Evolutionary conservation across 768 basidiomycete species (phyloP), one percentile per base, ranked within the genome.

Genomic region (Mycena vitilis): DNA sequence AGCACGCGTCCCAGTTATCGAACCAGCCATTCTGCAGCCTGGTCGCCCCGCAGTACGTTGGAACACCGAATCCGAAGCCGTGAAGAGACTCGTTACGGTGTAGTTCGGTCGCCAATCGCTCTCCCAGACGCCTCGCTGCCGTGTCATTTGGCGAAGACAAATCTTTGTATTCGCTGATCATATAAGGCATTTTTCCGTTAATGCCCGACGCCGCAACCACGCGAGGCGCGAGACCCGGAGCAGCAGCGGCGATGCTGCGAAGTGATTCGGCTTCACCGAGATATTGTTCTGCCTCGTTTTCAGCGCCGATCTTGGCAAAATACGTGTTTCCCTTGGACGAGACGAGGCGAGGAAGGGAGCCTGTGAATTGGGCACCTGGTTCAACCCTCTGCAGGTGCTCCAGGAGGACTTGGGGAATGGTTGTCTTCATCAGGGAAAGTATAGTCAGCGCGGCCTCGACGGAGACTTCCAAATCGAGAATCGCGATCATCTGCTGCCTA

Each of bases 21-120:
- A 84, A 89, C 91, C 91, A 92, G 7, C 92, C 92, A 71, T 93
- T 93, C 48, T 84, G 81, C 64, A 91, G 82, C 54, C 87, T 84
- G 1, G 93, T 94, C 5, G 83, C 83, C 8, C 93, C 93, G 69
- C 93, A 95, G 74, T 88, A 94, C 6, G 93, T 94, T 1, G 93
- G 91, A 20, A 92, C 84, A 7, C 80, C 79, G 74, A 94, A 94
- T 4, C 93, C 93, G 75, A 88, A 93, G 0, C 88, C 88, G 4
- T 84, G 77, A 6, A 78, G 69, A 65, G 88, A 89, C 70, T 85
- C 80, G 73, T 85, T 81, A 8, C 73, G 73, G 64, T 95, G 93
- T 63, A 95, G 76, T 73, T 94, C 91, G 3, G 79, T 85, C 0
- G 92, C 92, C 63, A 95, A 71, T 49, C 90, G 83, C 76, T 82